Conservation (phyloP, 768 basidiomycete genomes). For the Lactifluus echinatus region DNA sequence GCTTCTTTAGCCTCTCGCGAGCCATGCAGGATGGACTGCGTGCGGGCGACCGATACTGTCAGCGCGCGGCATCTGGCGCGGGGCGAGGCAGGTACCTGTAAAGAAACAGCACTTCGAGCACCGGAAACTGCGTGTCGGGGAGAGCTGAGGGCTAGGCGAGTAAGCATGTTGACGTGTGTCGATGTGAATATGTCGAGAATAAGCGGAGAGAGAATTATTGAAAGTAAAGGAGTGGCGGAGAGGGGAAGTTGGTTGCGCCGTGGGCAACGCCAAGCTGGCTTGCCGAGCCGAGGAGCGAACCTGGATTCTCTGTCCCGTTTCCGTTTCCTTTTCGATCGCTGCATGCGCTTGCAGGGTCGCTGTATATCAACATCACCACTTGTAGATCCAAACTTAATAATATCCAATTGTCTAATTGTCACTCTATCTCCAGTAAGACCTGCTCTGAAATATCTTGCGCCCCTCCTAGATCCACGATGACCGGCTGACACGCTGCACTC, state of each 20-base stretch:
- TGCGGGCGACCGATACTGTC: slow-evolving; percentile 21
- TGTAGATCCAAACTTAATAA: not conserved
- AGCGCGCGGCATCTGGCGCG: slow-evolving; percentile 19
- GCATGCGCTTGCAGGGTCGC: not conserved
- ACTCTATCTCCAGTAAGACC: slow-evolving; percentile 24
- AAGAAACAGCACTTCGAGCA: slow-evolving; percentile 25
- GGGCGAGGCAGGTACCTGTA: slow-evolving; percentile 26
- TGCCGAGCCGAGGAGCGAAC: no score
- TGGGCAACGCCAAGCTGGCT: not conserved
- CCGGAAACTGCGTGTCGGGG: slow-evolving; percentile 16
- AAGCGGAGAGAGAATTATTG: not conserved
- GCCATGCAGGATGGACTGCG: slow-evolving; percentile 85
- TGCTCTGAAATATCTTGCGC: slow-evolving; percentile 27
- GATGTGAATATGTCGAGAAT: not conserved
- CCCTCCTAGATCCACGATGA: not conserved
- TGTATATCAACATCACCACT: not conserved
- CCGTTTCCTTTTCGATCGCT: not conserved
- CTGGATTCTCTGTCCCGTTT: no score
- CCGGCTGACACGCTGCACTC: slow-evolving; percentile 3
- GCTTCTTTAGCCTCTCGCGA: slow-evolving; percentile 81
- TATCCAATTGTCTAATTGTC: slow-evolving; percentile 13
- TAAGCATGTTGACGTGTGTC: slow-evolving; percentile 20
- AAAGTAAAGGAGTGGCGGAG: not conserved
- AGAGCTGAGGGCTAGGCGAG: slow-evolving; percentile 20
- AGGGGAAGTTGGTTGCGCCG: not conserved